Conservation (phyloP, 805 yeast species). For the Hanseniaspora opuntiae region DNA sequence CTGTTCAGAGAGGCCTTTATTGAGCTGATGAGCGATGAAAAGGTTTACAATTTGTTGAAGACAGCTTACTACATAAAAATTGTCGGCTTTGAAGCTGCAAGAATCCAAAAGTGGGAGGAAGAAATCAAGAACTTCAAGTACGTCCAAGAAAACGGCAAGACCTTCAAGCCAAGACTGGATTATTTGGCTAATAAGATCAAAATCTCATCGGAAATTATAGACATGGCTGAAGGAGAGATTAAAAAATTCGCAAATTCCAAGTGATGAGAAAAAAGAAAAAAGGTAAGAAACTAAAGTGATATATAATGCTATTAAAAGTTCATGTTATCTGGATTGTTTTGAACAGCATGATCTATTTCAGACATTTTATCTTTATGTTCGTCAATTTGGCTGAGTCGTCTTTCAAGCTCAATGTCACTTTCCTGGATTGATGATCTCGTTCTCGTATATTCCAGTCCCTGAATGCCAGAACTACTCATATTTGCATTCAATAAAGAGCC, state of each 20-base stretch:
- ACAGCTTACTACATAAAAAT: conserved; percentile 42
- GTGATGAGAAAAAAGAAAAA: not conserved
- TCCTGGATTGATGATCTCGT: conserved; percentile 7
- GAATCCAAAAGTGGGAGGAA: conserved; percentile 52
- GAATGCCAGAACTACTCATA: not conserved
- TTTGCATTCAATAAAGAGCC: not conserved
- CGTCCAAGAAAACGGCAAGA: conserved; percentile 36
- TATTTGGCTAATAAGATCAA: conserved; percentile 59
- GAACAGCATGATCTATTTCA: conserved; percentile 2
- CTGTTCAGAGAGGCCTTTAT: conserved; percentile 67
- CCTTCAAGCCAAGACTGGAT: conserved; percentile 47
- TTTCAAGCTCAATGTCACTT: conserved; percentile 6
- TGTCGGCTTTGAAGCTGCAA: conserved; percentile 45
- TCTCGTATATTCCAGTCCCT: conserved; percentile 7
- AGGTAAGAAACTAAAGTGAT: not conserved
- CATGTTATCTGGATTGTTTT: not conserved
- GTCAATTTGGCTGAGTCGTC: conserved; percentile 10
- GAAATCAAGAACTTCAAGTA: conserved; percentile 49
- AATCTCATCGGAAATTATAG: conserved; percentile 39
- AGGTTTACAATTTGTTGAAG: conserved; percentile 49
- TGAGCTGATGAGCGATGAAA: conserved; percentile 44
- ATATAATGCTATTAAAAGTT: not conserved
- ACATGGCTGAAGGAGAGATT: conserved; percentile 34
- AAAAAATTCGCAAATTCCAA: conserved; percentile 22
- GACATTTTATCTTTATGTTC: conserved; percentile 5